These are phyloP conservation scores for Leucosporidium yakuticum DNA, from an alignment of 768 basidiomycete genomes.

Conservation along the genomic window DNA sequence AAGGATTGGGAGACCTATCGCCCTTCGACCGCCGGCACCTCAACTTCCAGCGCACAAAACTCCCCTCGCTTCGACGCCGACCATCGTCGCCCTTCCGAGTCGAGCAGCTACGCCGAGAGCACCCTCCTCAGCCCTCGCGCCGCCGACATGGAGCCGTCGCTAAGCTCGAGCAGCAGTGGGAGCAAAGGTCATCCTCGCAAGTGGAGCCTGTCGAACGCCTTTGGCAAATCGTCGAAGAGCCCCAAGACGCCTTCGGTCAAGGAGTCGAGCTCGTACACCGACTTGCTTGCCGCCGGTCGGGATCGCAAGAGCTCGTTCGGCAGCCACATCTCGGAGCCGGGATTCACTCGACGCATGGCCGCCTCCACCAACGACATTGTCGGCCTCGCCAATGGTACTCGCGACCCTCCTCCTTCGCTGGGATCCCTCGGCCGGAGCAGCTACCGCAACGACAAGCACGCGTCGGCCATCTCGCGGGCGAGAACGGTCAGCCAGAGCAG, in stretches of 20 bases:
- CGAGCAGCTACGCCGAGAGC: slow-evolving; percentile 7
- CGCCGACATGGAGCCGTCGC: slow-evolving; percentile 7
- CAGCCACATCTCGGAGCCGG: slow-evolving; percentile 5
- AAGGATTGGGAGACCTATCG: slow-evolving; percentile 58
- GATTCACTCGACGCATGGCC: slow-evolving; percentile 18
- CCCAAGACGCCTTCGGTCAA: slow-evolving; percentile 25
- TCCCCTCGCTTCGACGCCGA: slow-evolving; percentile 44
- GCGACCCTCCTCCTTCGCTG: slow-evolving; percentile 6
- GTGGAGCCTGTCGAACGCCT: slow-evolving; percentile 35
- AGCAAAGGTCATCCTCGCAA: slow-evolving; percentile 18
- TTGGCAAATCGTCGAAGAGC: slow-evolving; percentile 31
- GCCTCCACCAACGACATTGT: slow-evolving; percentile 32
- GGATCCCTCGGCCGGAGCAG: slow-evolving; percentile 26
- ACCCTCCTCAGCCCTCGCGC: slow-evolving; percentile 12
- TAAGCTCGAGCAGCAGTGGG: slow-evolving; percentile 1
- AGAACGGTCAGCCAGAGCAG: slow-evolving; percentile 37
- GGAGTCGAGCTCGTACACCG: slow-evolving; percentile 29
- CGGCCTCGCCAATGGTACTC: slow-evolving; percentile 1
- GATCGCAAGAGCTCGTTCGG: slow-evolving; percentile 14
- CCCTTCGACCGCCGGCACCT: slow-evolving; percentile 49
- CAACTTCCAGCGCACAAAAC: slow-evolving; percentile 45
- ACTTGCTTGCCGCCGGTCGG: slow-evolving; percentile 16
- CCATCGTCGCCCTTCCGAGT: slow-evolving; percentile 43
- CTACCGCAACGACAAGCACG: slow-evolving; percentile 45
- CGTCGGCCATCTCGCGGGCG: slow-evolving; percentile 52